A percentile compares a stretch with the other conserved stretches of the same genome.
Conservation (phyloP, 2,329 filamentous ascomycete genomes). For the Apiospora hydei region DNA sequence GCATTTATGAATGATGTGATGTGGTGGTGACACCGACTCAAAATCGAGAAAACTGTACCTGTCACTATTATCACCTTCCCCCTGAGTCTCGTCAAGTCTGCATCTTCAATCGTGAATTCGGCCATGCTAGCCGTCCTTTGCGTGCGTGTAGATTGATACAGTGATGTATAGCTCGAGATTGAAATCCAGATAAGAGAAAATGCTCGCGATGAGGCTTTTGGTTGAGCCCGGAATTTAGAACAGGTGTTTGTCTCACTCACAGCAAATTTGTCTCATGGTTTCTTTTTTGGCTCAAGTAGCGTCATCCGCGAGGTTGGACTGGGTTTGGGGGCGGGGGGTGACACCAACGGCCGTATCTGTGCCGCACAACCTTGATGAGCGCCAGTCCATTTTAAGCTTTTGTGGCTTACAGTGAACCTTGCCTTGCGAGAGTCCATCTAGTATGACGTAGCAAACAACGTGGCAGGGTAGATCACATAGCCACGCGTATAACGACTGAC, state of each 20-base stretch:
- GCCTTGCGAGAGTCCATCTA: not conserved
- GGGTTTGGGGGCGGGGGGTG: not conserved
- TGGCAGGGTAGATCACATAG: too few relatives aligned
- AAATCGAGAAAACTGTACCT: not conserved
- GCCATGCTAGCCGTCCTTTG: conserved; percentile 42
- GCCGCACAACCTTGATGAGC: not conserved
- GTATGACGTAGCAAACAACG: too few relatives aligned
- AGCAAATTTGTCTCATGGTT: not conserved
- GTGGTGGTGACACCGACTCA: not conserved
- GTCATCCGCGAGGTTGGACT: not conserved
- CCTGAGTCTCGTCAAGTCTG: conserved; percentile 50
- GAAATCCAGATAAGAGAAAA: not conserved
- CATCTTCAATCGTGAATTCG: conserved; percentile 53
- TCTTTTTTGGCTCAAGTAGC: not conserved
- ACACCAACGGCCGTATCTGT: not conserved
- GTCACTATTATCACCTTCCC: conserved; percentile 61
- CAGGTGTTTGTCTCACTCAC: not conserved
- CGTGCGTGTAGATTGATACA: too few relatives aligned
- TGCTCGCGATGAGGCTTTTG: not conserved
- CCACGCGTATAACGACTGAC: too few relatives aligned
- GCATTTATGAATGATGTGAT: not conserved
- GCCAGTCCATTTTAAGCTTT: not conserved
- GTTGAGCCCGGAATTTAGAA: not conserved
- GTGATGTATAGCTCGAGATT: not conserved
- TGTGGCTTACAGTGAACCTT: not conserved